Conservation (phyloP, 2,329 filamentous ascomycete genomes). For the Cladorrhinum sp. region DNA sequence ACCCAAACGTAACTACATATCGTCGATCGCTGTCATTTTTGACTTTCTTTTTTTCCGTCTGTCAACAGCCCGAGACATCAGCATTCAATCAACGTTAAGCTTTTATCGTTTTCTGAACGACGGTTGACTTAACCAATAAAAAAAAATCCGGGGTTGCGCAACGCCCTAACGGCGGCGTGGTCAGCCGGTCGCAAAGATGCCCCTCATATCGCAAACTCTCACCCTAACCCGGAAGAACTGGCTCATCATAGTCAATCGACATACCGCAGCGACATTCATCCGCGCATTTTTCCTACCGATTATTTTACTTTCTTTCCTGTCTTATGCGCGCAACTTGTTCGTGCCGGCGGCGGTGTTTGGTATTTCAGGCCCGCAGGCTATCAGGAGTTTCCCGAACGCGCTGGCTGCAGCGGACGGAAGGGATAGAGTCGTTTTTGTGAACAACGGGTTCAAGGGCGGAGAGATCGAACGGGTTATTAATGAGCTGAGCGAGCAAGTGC, state of each 20-base stretch:
- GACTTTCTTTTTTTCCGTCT: background rate
- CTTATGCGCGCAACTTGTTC: conserved; percentile 78
- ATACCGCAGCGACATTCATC: conserved; percentile 49
- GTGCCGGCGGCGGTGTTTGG: conserved; percentile 73
- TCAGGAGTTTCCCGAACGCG: conserved; percentile 64
- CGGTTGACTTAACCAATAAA: no score
- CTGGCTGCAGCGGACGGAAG: conserved; percentile 55
- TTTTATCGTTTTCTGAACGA: no score
- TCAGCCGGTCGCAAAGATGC: conserved; percentile 37
- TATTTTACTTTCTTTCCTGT: conserved; percentile 56
- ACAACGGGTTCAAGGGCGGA: conserved; percentile 67
- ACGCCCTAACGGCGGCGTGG: background rate
- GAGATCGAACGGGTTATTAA: conserved; percentile 70
- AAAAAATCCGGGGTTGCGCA: no score
- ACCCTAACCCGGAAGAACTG: conserved; percentile 63
- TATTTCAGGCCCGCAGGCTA: conserved; percentile 58
- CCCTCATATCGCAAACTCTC: conserved; percentile 55
- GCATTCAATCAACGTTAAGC: no score
- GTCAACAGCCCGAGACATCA: background rate
- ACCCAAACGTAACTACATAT: no score
- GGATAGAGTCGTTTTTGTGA: conserved; percentile 72
- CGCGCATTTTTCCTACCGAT: conserved; percentile 60
- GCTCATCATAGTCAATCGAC: conserved; percentile 55
- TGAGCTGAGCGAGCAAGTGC: conserved; percentile 56
- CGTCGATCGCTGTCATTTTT: background rate